Evolutionary conservation across 225 moss, liverwort and hornwort genomes (phyloP).

Genomic region (Pseudisothecium myosuroides): DNA sequence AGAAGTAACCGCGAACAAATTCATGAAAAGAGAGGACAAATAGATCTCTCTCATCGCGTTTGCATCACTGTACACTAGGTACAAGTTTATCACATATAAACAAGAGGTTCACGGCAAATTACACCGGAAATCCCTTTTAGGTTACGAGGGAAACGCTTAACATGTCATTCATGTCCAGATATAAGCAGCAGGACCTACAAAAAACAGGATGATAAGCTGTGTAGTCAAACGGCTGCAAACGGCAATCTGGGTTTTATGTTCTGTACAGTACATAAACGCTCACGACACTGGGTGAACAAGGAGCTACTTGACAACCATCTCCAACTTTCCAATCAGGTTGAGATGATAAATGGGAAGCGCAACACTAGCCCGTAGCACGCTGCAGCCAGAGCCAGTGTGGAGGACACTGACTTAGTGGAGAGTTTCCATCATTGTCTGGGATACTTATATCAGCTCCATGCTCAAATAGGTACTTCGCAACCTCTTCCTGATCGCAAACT

Average conservation of each 20-base stretch:
- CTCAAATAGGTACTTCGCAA: constrained; percentile 70
- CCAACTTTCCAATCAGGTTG: constrained; percentile 7
- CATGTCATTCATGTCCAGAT: constrained; percentile 33
- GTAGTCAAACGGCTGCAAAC: constrained; percentile 14
- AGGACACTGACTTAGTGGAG: constrained; percentile 71
- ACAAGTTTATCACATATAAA: constrained; percentile 17
- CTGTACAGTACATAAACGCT: constrained; percentile 51
- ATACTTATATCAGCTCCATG: constrained; percentile 70
- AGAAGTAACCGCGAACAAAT: not conserved
- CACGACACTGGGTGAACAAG: constrained; percentile 4
- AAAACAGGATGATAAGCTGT: constrained; percentile 16
- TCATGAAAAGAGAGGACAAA: not conserved
- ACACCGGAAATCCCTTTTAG: constrained; percentile 16
- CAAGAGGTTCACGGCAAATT: constrained; percentile 9
- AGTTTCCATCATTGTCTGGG: constrained; percentile 72
- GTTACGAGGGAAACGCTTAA: constrained; percentile 30
- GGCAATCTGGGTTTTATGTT: constrained; percentile 39
- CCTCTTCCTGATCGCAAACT: constrained; percentile 73
- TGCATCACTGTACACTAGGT: not conserved
- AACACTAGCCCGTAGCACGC: constrained; percentile 20
- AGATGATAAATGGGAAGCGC: not conserved
- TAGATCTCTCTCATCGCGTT: not conserved
- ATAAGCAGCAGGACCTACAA: constrained; percentile 28
- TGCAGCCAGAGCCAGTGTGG: constrained; percentile 86
- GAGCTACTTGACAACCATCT: constrained; percentile 7